Base-by-base conservation (phyloP, 2,329 filamentous ascomycete genomes). In the Monosporascus sp. region DNA sequence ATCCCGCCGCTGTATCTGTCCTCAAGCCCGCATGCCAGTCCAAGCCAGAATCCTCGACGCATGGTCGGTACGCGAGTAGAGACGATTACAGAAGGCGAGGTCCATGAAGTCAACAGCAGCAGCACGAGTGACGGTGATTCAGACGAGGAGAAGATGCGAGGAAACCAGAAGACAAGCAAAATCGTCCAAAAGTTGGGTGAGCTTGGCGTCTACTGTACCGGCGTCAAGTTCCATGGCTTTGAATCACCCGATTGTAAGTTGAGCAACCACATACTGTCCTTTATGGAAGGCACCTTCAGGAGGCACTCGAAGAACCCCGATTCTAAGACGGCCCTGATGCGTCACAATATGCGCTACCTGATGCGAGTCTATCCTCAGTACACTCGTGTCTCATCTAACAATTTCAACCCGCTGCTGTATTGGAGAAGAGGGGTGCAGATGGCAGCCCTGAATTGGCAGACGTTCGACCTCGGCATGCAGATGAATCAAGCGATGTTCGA, bases 401-500 rank as follows among this genome's bases (percentile, higher is more conserved):
- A 99, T 72, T 97, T 97, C 65, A 91, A 97, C 64, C 94, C 94
- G 1, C 81, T 96, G 58, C 86, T 87, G 57, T 96, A 94, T 68
- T 99, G 94, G 94, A 86, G 93, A 50, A 86, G 91, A 44, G 94
- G 94, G 35, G 94, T 97, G 18, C 94, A 99, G 72, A 97, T 99
- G 93, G 91, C 89, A 15, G 94, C 94, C 0, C 78, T 97, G 58
- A 99, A 99, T 72, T 97, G 94, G 93, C 94, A 99, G 72, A 97
- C 92, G 0, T 97, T 95, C 65, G 94, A 97, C 67, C 79, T 95
- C 18, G 91, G 92, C 46, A 94, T 97, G 82, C 93, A 97, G 68
- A 81, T 97, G 70, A 97, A 97, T 68, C 89, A 94, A 61, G 94
- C 94, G 65, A 97, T 99, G 94, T 99, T 97, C 68, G 88, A 91